phyloP scores from a whole-genome alignment of 2,329 filamentous ascomycete genomes.

The Blastomyces gilchristii region DNA sequence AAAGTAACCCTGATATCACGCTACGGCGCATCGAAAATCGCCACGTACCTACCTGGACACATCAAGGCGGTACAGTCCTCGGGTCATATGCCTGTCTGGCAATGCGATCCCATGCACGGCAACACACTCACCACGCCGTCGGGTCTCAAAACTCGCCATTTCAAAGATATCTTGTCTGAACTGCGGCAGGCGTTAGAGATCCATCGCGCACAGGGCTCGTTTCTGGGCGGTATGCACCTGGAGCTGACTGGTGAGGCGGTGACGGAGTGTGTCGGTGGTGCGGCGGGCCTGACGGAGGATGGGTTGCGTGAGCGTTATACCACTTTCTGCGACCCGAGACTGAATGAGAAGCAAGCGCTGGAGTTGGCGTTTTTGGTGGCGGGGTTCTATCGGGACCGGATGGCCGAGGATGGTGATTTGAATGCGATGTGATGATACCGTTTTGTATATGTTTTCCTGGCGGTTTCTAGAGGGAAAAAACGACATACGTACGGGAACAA shows the following conservation, averaged over 20 bases:
- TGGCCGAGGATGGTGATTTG: constrained; percentile 17
- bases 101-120: constrained; percentile 98
- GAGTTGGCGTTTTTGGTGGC: constrained; percentile 91
- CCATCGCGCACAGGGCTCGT: constrained; percentile 72
- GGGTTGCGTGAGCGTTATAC: constrained; percentile 87
- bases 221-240: constrained; percentile 86
- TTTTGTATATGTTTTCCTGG: neutral
- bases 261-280: constrained; percentile 89
- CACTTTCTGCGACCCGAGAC: constrained; percentile 84
- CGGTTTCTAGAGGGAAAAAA: neutral
- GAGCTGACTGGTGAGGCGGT: constrained; percentile 94
- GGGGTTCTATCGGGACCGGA: constrained; percentile 56
- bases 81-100: constrained; percentile 75
- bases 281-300: constrained; percentile 74
- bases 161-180: constrained; percentile 82
- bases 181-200: constrained; percentile 73
- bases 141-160: constrained; percentile 86
- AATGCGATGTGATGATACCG: constrained; percentile 13
- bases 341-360: constrained; percentile 96
- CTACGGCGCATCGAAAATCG: constrained; percentile 73
- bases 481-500: neutral
- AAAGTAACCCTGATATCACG: constrained; percentile 95
- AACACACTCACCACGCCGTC: constrained; percentile 56
- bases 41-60: constrained; percentile 65
- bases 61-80: constrained; percentile 80